These are phyloP conservation scores for Boechera divaricarpa DNA, from an alignment of 345 rosid species.

Conservation along the genomic window DNA sequence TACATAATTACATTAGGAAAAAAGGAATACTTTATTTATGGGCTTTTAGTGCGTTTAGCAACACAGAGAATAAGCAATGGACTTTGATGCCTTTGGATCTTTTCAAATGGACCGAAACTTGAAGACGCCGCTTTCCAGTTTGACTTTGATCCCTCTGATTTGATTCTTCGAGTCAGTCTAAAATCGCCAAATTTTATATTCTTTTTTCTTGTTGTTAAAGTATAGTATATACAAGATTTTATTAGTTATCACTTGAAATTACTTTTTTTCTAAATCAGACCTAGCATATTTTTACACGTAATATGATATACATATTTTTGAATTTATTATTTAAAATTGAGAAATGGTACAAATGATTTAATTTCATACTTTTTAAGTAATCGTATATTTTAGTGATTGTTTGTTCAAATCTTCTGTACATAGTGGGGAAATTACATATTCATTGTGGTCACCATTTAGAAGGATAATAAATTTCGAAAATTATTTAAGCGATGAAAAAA, in stretches of 20 bases:
- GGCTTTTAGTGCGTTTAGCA: slow-evolving; percentile 31
- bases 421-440: not conserved
- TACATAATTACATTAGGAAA: slow-evolving; percentile 6
- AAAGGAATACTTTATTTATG: slow-evolving; percentile 1
- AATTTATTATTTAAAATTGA: not conserved
- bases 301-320: too few species aligned
- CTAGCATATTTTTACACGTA: not conserved
- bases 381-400: not conserved
- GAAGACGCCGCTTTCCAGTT: not conserved
- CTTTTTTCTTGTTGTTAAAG: too few species aligned
- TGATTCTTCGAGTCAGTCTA: slow-evolving; percentile 5
- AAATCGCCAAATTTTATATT: too few species aligned
- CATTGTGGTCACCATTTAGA: not conserved
- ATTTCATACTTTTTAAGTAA: not conserved
- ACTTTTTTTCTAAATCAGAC: not conserved
- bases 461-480: not conserved
- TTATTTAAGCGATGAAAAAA: not conserved
- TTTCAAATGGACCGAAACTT: slow-evolving; percentile 32
- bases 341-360: not conserved
- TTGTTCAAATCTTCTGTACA: not conserved
- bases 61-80: slow-evolving; percentile 15
- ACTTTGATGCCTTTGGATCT: slow-evolving; percentile 39
- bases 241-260: not conserved
- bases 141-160: not conserved
- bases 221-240: not conserved